Percentiles rank a stretch among this genome's conserved stretches.
Evolutionary conservation across 257 asterid genomes (phyloP).

Genomic region (Jacaranda mimosifolia): DNA sequence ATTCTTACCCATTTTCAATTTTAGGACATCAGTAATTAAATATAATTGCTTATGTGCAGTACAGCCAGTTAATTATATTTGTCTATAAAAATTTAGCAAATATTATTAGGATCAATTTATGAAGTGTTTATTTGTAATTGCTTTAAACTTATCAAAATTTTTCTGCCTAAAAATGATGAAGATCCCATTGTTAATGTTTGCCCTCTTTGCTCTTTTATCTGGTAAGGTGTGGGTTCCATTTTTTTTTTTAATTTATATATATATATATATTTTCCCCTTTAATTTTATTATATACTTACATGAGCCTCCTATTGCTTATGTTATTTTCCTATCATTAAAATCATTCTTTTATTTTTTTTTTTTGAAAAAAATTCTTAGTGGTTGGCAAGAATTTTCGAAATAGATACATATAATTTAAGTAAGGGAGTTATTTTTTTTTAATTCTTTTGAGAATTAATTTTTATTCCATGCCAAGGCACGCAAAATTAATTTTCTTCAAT

Average conservation of each 20-base stretch:
- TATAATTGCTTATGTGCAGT: background rate
- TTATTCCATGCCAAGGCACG: no score
- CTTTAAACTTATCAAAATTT: background rate
- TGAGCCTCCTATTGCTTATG: background rate
- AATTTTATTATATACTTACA: no score
- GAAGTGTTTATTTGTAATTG: background rate
- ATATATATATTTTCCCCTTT: no score
- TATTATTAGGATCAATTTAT: background rate
- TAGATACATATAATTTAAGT: no score
- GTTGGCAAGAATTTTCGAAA: background rate
- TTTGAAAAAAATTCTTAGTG: background rate
- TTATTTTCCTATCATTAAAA: background rate
- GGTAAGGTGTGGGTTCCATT: background rate
- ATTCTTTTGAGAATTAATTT: no score
- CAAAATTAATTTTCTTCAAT: no score
- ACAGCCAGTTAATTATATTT: background rate
- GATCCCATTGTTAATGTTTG: background rate
- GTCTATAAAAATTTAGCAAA: background rate
- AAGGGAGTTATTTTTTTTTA: no score
- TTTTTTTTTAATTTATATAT: background rate
- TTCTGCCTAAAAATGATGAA: background rate
- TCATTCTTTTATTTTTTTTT: no score
- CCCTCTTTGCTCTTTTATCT: conserved; percentile 20
- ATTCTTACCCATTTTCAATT: background rate
- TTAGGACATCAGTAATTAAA: background rate